A percentile compares a stretch with the other conserved stretches of the same genome.
phyloP scores from a whole-genome alignment of 805 yeast species.

The Metschnikowia gelsemii region DNA sequence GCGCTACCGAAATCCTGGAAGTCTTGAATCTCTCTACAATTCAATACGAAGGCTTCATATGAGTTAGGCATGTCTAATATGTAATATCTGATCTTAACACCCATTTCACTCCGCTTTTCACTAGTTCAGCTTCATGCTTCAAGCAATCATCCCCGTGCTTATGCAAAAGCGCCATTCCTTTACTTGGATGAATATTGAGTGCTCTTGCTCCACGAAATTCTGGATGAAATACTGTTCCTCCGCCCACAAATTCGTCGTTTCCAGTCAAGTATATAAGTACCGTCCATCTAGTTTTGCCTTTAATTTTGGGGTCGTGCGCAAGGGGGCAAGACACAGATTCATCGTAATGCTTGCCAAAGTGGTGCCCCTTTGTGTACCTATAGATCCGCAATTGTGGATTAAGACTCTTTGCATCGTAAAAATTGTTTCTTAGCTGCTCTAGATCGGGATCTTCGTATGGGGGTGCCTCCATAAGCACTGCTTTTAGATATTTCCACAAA shows the following conservation, averaged over 20 bases:
- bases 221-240: conserved; percentile 56
- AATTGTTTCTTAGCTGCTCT: conserved; percentile 25
- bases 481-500: conserved; percentile 45
- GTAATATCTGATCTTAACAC: conserved; percentile 57
- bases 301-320: conserved; percentile 23
- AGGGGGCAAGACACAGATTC: conserved; percentile 46
- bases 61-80: conserved; percentile 3
- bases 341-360: conserved; percentile 61
- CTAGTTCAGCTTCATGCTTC: conserved; percentile 56
- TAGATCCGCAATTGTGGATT: conserved; percentile 58
- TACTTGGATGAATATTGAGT: conserved; percentile 45
- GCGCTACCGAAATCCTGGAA: too few species aligned
- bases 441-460: conserved; percentile 31
- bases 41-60: too few species aligned
- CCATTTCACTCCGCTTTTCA: conserved; percentile 57
- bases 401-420: conserved; percentile 45
- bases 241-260: conserved; percentile 55
- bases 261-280: conserved; percentile 57
- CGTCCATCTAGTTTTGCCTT: conserved; percentile 58
- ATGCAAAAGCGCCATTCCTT: conserved; percentile 59
- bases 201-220: conserved; percentile 23
- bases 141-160: conserved; percentile 67
- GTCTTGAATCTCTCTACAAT: neutral
- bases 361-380: conserved; percentile 55
- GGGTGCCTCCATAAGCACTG: conserved; percentile 29